phyloP scores from a whole-genome alignment of 306 rosid genomes.

The Quercus variabilis region DNA sequence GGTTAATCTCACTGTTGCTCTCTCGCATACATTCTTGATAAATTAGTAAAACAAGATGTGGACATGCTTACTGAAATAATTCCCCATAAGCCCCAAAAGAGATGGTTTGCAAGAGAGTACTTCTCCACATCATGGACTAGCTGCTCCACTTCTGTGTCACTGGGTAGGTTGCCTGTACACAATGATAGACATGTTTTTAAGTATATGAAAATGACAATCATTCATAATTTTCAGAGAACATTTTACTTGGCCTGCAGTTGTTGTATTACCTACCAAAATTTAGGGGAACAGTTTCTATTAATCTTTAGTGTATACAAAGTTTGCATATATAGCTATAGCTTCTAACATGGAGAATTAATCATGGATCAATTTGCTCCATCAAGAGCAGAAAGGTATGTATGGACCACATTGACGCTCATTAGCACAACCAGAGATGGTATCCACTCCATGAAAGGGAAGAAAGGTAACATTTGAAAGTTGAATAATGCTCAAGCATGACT shows the following conservation, averaged over 20 bases:
- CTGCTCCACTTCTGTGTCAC: conserved; percentile 56
- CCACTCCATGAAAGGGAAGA: too few species aligned
- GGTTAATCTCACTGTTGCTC: neutral
- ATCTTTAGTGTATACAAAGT: neutral
- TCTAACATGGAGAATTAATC: too few species aligned
- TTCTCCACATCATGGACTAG: conserved; percentile 52
- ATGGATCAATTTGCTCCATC: too few species aligned
- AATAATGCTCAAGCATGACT: too few species aligned
- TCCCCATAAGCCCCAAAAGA: conserved; percentile 97
- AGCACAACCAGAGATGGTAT: too few species aligned
- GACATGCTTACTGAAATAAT: conserved; percentile 65
- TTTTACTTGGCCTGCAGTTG: neutral
- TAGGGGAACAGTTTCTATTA: neutral
- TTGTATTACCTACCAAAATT: neutral
- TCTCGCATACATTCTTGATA: neutral
- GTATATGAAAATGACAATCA: neutral
- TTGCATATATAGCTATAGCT: too few species aligned
- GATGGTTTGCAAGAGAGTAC: conserved; percentile 77
- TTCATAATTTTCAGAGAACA: neutral
- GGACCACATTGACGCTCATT: too few species aligned
- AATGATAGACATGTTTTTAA: neutral
- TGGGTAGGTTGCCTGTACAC: conserved; percentile 48
- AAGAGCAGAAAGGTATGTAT: too few species aligned
- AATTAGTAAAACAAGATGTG: neutral
- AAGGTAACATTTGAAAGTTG: too few species aligned